A percentile compares a stretch with the other conserved stretches of the same genome.
Evolutionary conservation across 257 asterid species (phyloP).

Genomic region (Solanum verrucosum): DNA sequence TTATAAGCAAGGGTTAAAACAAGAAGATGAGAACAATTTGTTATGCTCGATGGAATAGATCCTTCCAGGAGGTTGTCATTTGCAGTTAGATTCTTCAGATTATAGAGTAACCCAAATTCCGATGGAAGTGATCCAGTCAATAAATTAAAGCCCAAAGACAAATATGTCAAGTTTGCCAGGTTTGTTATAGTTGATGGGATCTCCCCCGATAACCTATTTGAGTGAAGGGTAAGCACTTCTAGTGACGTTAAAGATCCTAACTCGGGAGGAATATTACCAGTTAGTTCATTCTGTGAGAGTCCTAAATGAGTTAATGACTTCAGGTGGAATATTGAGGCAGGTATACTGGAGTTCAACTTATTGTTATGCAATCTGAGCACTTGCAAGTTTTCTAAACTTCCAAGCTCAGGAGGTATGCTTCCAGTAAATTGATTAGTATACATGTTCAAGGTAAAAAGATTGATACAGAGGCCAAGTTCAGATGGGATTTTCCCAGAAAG

Average conservation of each 20-base stretch:
- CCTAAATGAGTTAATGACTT: slow-evolving; percentile 41
- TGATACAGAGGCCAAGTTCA: slow-evolving; percentile 41
- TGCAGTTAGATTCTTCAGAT: slow-evolving; percentile 51
- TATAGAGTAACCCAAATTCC: slow-evolving; percentile 43
- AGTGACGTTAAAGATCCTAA: slow-evolving; percentile 46
- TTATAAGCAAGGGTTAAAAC: slow-evolving; percentile 24
- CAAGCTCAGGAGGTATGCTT: slow-evolving; percentile 50
- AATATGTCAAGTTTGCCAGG: slow-evolving; percentile 47
- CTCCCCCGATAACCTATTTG: slow-evolving; percentile 51
- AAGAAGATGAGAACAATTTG: slow-evolving; percentile 48
- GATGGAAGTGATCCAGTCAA: slow-evolving; percentile 49
- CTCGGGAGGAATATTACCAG: slow-evolving; percentile 36
- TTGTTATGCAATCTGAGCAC: slow-evolving; percentile 35
- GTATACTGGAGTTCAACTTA: slow-evolving; percentile 54
- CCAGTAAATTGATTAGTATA: slow-evolving; percentile 48
- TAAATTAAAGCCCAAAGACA: slow-evolving; percentile 56
- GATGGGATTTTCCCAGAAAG: slow-evolving; percentile 62
- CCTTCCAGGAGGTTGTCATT: slow-evolving; percentile 40
- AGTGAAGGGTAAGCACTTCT: slow-evolving; percentile 61
- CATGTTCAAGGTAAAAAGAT: slow-evolving; percentile 31
- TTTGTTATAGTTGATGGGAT: slow-evolving; percentile 50
- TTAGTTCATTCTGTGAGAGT: slow-evolving; percentile 45
- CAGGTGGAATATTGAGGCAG: slow-evolving; percentile 39
- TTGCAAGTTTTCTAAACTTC: slow-evolving; percentile 37
- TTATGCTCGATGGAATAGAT: slow-evolving; percentile 48